These are phyloP conservation scores for Macrocybe gigantea DNA, from an alignment of 768 basidiomycete genomes.

Conservation along the genomic window DNA sequence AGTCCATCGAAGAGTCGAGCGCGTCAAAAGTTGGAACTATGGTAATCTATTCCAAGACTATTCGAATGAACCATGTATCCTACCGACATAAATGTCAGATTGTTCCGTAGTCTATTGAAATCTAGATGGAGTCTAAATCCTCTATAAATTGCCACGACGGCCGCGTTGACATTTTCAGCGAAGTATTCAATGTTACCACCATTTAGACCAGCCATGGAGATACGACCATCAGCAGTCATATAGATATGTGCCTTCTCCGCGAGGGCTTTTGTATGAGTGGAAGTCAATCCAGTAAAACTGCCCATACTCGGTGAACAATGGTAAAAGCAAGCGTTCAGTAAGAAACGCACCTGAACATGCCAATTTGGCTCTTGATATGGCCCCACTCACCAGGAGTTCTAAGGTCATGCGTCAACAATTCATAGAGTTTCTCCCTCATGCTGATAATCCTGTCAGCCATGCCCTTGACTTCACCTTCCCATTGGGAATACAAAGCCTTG, in stretches of 20 bases:
- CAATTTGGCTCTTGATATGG: slow-evolving; percentile 93
- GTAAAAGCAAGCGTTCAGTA: neutral
- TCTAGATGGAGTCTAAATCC: slow-evolving; percentile 2
- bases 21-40: neutral
- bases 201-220: slow-evolving; percentile 93
- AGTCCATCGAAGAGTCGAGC: too few relatives aligned
- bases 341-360: slow-evolving; percentile 85
- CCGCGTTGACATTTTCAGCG: slow-evolving; percentile 78
- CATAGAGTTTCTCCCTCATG: slow-evolving; percentile 84
- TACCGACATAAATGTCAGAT: neutral
- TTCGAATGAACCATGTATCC: neutral
- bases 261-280: slow-evolving; percentile 73
- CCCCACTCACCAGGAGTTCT: slow-evolving; percentile 94
- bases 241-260: slow-evolving; percentile 89
- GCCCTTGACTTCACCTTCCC: slow-evolving; percentile 88
- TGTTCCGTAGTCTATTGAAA: neutral
- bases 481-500: slow-evolving; percentile 70
- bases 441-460: slow-evolving; percentile 95
- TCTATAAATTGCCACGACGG: slow-evolving; percentile 73
- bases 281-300: slow-evolving; percentile 83
- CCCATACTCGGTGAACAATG: neutral
- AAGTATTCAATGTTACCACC: slow-evolving; percentile 82
- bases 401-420: slow-evolving; percentile 66
- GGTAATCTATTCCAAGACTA: neutral
- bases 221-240: slow-evolving; percentile 91